Evolutionary conservation across 805 yeast genomes (phyloP), one percentile per base, ranked within the genome.

Genomic region (Candida loeiensis): DNA sequence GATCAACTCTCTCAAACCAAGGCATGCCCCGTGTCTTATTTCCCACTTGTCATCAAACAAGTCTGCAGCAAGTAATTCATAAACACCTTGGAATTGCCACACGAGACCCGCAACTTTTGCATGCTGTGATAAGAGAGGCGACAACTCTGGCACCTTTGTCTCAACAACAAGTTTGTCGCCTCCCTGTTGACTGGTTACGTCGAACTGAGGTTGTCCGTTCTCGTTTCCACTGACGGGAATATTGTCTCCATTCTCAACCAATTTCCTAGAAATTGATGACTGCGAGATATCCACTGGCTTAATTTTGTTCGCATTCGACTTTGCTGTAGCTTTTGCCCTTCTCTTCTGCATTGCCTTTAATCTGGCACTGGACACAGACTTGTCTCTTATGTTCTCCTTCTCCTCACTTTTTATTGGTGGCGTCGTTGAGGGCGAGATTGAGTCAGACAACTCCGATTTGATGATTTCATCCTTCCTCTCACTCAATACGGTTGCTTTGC

Each of bases 61-160:
- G 51, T 89, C 96, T 28, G 78, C 78, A 44, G 88, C 64, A 27
- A 93, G 63, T 16, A 89, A 66, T 56, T 87, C 97, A 60, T 83
- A 89, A 9, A 91, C 82, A 14, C 96, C 95, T 68, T 90, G 96
- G 51, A 90, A 87, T 39, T 88, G 95, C 97, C 98, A 93, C 0
- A 86, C 83, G 28, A 82, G 69, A 4, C 86, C 87, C 0, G 84
- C 79, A 12, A 80, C 82, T 41, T 79, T 78, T 29, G 82, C 76
- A 45, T 84, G 87, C 49, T 82, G 82, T 12, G 85, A 80, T 13
- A 85, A 63, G 7, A 83, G 71, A 13, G 86, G 86, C 5, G 84
- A 75, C 6, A 80, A 68, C 46, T 77, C 85, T 4, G 82, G 72
- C 3, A 70, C 74, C 51, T 77, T 80, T 25, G 88, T 80, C 57